Evolutionary conservation across 805 yeast species (phyloP).

Genomic region (Candida hispaniensis): DNA sequence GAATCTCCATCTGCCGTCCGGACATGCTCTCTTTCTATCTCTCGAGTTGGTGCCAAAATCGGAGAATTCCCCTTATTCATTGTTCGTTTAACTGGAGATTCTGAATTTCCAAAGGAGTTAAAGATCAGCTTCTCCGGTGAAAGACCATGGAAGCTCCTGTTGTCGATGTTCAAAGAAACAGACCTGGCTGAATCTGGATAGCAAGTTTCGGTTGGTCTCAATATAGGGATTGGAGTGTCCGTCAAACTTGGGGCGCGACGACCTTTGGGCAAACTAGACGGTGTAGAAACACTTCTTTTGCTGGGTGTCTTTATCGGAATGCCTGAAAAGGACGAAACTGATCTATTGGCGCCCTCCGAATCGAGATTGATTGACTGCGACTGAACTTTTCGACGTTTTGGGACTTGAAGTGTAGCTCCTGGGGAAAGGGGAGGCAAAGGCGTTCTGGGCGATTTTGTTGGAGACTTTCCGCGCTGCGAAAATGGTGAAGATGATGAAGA

Average conservation of each 20-base stretch:
- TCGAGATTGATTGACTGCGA: neutral
- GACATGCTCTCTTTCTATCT: no score
- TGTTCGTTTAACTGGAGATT: neutral
- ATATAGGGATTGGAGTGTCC: constrained; percentile 9
- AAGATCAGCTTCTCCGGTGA: neutral
- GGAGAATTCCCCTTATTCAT: neutral
- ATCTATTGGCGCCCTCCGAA: neutral
- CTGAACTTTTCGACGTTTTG: constrained; percentile 11
- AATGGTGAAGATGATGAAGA: no score
- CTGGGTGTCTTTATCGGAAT: constrained; percentile 3
- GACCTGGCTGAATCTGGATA: no score
- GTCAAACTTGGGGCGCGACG: constrained; percentile 7
- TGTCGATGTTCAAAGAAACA: no score
- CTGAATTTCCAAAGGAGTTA: constrained; percentile 1
- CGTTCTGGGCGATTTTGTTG: no score
- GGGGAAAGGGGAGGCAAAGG: no score
- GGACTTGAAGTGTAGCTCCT: constrained; percentile 4
- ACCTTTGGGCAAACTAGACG: constrained; percentile 3
- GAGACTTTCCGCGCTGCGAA: no score
- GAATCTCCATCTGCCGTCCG: no score
- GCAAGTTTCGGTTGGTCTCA: no score
- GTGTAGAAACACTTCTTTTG: constrained; percentile 7
- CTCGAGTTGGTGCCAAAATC: neutral
- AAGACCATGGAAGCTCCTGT: constrained; percentile 1
- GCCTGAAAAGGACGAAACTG: neutral